Conservation (phyloP, 306 rosid species). For the Macrotyloma uniflorum region DNA sequence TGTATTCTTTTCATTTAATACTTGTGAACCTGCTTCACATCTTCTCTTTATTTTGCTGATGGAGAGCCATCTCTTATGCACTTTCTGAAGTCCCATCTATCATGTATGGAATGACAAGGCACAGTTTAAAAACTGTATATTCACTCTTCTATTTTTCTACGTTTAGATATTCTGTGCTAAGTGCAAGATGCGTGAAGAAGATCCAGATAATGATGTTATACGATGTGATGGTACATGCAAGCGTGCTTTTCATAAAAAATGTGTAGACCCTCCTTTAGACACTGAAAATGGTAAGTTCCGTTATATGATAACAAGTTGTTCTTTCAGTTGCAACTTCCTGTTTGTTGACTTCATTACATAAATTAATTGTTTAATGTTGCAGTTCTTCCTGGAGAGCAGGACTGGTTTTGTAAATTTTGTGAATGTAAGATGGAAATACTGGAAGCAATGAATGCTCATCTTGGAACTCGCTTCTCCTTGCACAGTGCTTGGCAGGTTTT, state of each 20-base stretch:
- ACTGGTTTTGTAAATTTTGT: constrained; percentile 84
- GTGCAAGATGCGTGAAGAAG: constrained; percentile 74
- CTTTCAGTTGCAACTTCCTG: background rate
- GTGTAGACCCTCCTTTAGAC: constrained; percentile 86
- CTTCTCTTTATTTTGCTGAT: constrained; percentile 1
- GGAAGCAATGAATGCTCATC: constrained; percentile 80
- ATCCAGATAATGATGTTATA: constrained; percentile 75
- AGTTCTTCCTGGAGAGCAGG: constrained; percentile 85
- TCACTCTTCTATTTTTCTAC: constrained; percentile 38
- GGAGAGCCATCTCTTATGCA: background rate
- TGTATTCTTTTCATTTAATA: constrained; percentile 7
- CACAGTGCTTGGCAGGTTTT: constrained; percentile 80
- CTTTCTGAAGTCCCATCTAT: background rate
- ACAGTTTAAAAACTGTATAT: constrained; percentile 11
- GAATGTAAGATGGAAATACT: constrained; percentile 87
- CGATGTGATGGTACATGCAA: constrained; percentile 89
- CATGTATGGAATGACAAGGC: constrained; percentile 1
- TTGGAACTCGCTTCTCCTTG: constrained; percentile 77
- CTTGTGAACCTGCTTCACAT: constrained; percentile 1
- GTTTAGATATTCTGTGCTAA: constrained; percentile 78
- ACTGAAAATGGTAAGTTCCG: constrained; percentile 66
- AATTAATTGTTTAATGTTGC: constrained; percentile 38
- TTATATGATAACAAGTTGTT: constrained; percentile 30
- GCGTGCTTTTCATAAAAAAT: constrained; percentile 84
- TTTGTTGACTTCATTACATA: constrained; percentile 26